A percentile compares a stretch with the other conserved stretches of the same genome.
Conservation (phyloP, 345 rosid species). For the Syzygium jambos region DNA sequence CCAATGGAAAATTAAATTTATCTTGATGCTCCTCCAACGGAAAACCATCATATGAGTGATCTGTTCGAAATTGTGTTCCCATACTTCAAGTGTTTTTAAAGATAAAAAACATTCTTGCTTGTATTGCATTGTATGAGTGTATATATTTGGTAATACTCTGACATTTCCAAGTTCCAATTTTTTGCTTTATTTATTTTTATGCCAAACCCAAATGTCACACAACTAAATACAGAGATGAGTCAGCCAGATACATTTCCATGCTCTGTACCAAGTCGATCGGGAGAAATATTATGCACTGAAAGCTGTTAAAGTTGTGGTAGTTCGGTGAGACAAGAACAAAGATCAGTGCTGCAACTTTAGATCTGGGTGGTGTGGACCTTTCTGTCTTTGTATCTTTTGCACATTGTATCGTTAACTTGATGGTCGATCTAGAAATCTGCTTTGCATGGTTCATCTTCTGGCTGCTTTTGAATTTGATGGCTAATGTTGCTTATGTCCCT, state of each 20-base stretch:
- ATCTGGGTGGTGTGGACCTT: neutral
- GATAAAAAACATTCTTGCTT: neutral
- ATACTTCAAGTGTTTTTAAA: neutral
- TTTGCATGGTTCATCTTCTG: neutral
- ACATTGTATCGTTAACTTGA: neutral
- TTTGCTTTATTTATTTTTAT: neutral
- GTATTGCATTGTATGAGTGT: neutral
- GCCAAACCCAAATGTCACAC: neutral
- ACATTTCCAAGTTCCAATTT: neutral
- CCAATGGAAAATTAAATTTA: neutral
- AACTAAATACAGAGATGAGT: neutral
- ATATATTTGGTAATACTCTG: neutral
- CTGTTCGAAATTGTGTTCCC: neutral
- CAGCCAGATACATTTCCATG: neutral
- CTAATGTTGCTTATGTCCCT: neutral
- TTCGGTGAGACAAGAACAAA: neutral
- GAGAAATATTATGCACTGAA: neutral
- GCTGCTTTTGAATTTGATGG: neutral
- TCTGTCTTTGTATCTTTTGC: neutral
- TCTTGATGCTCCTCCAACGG: neutral
- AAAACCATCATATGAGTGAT: neutral
- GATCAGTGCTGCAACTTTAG: neutral
- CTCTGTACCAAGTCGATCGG: neutral
- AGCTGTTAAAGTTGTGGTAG: neutral
- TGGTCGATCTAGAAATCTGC: neutral